Evolutionary conservation across 768 basidiomycete species (phyloP).

Genomic region (Lactifluus hygrophoroides): DNA sequence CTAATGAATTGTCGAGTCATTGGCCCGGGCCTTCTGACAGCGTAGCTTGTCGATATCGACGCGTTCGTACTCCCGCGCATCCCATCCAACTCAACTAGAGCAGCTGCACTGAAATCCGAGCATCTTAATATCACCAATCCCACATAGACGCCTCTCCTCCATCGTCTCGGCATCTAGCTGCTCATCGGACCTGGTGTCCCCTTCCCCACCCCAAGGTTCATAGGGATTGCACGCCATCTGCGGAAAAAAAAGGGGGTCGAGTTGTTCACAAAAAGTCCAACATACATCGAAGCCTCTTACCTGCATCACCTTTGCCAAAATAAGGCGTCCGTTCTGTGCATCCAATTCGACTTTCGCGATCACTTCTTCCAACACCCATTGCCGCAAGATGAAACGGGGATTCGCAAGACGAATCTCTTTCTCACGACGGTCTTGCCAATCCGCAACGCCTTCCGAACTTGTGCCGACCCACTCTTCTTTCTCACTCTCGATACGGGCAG

Average conservation of each 20-base stretch:
- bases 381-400: slow-evolving; percentile 86
- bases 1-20: neutral
- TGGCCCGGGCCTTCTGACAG: neutral
- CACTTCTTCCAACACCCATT: slow-evolving; percentile 94
- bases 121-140: slow-evolving; percentile 64
- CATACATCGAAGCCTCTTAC: slow-evolving; percentile 38
- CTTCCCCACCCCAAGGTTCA: slow-evolving; percentile 80
- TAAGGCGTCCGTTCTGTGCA: slow-evolving; percentile 47
- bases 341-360: slow-evolving; percentile 71
- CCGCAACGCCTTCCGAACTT: slow-evolving; percentile 31
- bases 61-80: neutral
- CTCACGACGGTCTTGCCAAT: slow-evolving; percentile 29
- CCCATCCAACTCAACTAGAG: slow-evolving; percentile 50
- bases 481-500: slow-evolving; percentile 48
- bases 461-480: slow-evolving; percentile 40
- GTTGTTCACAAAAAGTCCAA: neutral
- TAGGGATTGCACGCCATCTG: slow-evolving; percentile 87
- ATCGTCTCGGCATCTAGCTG: slow-evolving; percentile 48
- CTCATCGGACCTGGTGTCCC: slow-evolving; percentile 33
- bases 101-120: slow-evolving; percentile 93
- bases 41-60: neutral
- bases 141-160: slow-evolving; percentile 71
- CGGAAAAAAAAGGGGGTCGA: neutral
- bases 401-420: slow-evolving; percentile 45
- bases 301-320: slow-evolving; percentile 75